Conservation (phyloP, 352 stramenopile species). For the Globisporangium recalcitrans region DNA sequence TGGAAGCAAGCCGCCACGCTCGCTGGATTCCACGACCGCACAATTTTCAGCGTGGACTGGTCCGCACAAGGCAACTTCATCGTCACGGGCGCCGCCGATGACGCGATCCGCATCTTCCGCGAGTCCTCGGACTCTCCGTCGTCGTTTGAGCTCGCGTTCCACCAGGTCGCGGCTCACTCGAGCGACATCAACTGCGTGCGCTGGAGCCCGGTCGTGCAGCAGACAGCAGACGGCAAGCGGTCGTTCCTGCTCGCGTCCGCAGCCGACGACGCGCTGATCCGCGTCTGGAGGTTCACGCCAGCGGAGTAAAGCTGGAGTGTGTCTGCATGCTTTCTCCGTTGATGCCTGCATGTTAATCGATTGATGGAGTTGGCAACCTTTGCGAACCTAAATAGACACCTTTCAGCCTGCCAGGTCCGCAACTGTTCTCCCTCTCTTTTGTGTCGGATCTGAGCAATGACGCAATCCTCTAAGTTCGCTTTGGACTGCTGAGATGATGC, state of each 20-base stretch:
- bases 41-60: conserved; percentile 94
- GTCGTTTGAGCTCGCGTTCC: conserved; percentile 63
- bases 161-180: conserved; percentile 49
- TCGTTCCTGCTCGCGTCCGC: conserved; percentile 61
- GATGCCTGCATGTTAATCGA: neutral
- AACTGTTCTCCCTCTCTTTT: neutral
- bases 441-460: no score
- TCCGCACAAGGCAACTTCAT: conserved; percentile 80
- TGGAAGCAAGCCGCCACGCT: conserved; percentile 86
- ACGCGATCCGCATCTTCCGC: conserved; percentile 88
- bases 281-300: conserved; percentile 63
- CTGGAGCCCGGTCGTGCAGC: conserved; percentile 43
- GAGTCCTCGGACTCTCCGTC: conserved; percentile 25
- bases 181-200: conserved; percentile 84
- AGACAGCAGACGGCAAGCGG: conserved; percentile 21
- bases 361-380: neutral
- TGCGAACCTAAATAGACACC: conserved; percentile 12
- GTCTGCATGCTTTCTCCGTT: neutral
- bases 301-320: neutral
- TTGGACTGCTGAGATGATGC: neutral
- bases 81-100: conserved; percentile 88
- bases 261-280: conserved; percentile 53
- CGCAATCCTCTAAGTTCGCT: neutral
- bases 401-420: conserved; percentile 2
- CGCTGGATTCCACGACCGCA: conserved; percentile 79